Evolutionary conservation across 2,329 filamentous ascomycete genomes (phyloP).

Genomic region (Fusarium euwallaceae): DNA sequence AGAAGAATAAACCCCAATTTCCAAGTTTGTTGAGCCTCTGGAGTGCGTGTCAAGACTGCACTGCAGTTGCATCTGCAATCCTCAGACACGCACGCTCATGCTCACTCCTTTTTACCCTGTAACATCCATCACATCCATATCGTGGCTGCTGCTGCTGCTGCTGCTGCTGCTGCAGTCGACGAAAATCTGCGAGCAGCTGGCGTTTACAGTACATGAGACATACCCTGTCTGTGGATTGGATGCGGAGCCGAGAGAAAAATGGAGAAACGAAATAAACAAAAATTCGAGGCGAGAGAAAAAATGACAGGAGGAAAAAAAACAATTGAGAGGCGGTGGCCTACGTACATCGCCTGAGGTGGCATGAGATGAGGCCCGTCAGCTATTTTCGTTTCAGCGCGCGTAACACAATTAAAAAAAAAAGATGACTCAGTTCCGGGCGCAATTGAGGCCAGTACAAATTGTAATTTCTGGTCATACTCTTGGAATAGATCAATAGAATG

Average conservation of each 20-base stretch:
- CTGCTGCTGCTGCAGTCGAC: not conserved
- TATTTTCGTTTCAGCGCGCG: not conserved
- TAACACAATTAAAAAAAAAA: not conserved
- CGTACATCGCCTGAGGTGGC: not conserved
- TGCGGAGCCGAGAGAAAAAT: not conserved
- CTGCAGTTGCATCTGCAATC: not conserved
- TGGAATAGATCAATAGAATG: no score
- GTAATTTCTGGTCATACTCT: not conserved
- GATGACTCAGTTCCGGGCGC: not conserved
- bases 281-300: not conserved
- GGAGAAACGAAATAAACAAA: not conserved
- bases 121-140: not conserved
- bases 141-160: not conserved
- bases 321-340: not conserved
- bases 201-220: not conserved
- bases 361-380: not conserved
- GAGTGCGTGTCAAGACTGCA: not conserved
- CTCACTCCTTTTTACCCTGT: not conserved
- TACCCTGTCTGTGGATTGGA: not conserved
- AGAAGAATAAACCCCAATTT: not conserved
- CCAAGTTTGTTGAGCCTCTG: not conserved
- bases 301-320: not conserved
- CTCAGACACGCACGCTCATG: not conserved
- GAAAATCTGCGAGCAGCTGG: not conserved
- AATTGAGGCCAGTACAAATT: slow-evolving; percentile 6